Evolutionary conservation across 1,284 basidiomycete genomes (phyloP), one percentile per base, ranked within the genome.

Genomic region (Irpex sp.): DNA sequence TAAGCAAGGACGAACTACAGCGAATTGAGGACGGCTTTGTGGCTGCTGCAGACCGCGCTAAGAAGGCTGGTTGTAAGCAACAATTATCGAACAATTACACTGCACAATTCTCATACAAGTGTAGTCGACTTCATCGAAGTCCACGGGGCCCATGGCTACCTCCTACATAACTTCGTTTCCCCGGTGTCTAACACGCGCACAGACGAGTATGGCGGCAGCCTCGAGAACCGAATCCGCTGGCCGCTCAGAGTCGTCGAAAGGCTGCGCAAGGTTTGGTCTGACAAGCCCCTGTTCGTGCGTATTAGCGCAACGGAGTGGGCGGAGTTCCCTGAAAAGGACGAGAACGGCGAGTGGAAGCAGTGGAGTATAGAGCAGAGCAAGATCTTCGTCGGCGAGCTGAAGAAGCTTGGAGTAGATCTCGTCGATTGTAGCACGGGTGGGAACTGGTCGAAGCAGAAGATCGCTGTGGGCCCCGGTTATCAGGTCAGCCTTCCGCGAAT

Each of bases 351-450:
- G 59, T 91, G 85, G 84, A 81, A 77, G 62, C 80, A 84, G 59
- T 93, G 91, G 89, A 92, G 91, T 11, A 79, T 92, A 58, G 88
- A 93, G 73, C 92, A 94, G 75, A 90, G 83, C 69, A 88, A 80
- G 43, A 68, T 86, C 51, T 79, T 87, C 53, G 80, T 81, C 1
- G 80, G 79, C 26, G 81, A 86, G 72, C 72, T 93, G 65, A 72
- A 82, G 66, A 81, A 85, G 63, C 67, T 86, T 8, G 89, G 88
- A 6, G 79, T 93, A 11, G 92, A 93, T 71, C 77, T 94, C 35
- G 73, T 94, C 59, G 90, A 94, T 74, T 81, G 82, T 60, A 89
- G 85, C 62, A 81, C 82, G 0, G 90, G 88, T 17, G 91, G 92
- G 1, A 89, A 89, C 71, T 90, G 84, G 78, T 71, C 68, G 3